Conservation (phyloP, 2,329 filamentous ascomycete species). For the Chlorencoelia australis region DNA sequence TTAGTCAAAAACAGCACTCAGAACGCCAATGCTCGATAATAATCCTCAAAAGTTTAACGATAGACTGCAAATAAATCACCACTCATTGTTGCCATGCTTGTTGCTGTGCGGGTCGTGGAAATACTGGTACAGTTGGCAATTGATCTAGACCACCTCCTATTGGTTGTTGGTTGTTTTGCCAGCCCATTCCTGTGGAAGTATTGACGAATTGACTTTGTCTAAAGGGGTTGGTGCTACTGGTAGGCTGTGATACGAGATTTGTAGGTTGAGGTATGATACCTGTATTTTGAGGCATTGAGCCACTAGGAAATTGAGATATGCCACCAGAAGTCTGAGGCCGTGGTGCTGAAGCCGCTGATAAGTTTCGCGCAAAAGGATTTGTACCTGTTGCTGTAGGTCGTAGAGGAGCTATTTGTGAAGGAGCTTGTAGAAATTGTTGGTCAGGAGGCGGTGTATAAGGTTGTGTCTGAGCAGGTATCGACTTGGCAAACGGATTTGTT, state of each 20-base stretch:
- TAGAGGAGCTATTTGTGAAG: conserved; percentile 35
- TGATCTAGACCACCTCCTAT: conserved; percentile 77
- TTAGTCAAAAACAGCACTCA: conserved; percentile 11
- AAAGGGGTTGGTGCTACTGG: conserved; percentile 90
- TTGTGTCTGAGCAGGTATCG: conserved; percentile 30
- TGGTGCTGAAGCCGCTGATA: conserved; percentile 15
- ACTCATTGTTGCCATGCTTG: conserved; percentile 44
- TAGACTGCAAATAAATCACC: conserved; percentile 1
- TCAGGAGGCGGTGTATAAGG: conserved; percentile 27
- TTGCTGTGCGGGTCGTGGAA: conserved; percentile 66
- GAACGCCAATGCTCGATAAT: conserved; percentile 26
- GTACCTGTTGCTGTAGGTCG: conserved; percentile 54
- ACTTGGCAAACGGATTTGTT: conserved; percentile 82
- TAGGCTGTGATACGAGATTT: conserved; percentile 61
- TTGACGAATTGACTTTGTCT: conserved; percentile 84
- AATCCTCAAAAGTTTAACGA: conserved; percentile 9
- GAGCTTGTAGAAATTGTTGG: conserved; percentile 29
- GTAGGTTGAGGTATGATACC: too few species aligned
- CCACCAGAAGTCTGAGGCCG: conserved; percentile 29
- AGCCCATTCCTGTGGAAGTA: conserved; percentile 76
- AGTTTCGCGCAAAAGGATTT: conserved; percentile 57
- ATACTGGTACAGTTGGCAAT: conserved; percentile 70
- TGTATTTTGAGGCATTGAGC: too few species aligned
- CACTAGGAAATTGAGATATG: too few species aligned
- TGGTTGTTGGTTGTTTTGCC: conserved; percentile 69